Conservation (phyloP, 106 monocot species). For the Phalaenopsis aphrodite region DNA sequence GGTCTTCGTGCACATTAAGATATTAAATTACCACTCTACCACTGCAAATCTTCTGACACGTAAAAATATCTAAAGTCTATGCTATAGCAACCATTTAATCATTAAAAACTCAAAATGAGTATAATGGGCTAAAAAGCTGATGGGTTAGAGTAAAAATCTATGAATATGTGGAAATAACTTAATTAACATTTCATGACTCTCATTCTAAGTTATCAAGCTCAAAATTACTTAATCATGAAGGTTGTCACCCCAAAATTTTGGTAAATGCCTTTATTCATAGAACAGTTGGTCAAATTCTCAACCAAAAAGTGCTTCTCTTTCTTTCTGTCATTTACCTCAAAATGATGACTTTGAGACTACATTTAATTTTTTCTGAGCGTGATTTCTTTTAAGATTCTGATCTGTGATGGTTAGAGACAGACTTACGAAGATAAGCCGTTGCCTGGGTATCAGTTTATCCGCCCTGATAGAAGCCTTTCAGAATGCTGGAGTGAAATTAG, state of each 20-base stretch:
- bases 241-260: neutral
- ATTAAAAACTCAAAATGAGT: too few species aligned
- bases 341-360: neutral
- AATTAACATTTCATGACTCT: too few species aligned
- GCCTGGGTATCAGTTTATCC: slow-evolving; percentile 37
- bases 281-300: neutral
- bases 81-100: too few species aligned
- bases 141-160: too few species aligned
- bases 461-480: slow-evolving; percentile 41
- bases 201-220: too few species aligned
- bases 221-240: too few species aligned
- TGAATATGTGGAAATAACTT: too few species aligned
- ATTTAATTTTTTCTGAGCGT: neutral
- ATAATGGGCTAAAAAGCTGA: too few species aligned
- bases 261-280: neutral
- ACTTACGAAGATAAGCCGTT: slow-evolving; percentile 63
- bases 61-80: too few species aligned
- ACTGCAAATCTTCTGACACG: too few species aligned
- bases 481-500: slow-evolving; percentile 39
- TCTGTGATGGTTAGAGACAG: slow-evolving; percentile 17
- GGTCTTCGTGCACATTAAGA: too few species aligned
- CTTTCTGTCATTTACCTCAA: neutral
- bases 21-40: too few species aligned
- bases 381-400: neutral
- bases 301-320: neutral